Percentiles rank a stretch among this genome's conserved stretches.
Conservation (phyloP, 108 stramenopile species). For the Schizochytrium sp. region DNA sequence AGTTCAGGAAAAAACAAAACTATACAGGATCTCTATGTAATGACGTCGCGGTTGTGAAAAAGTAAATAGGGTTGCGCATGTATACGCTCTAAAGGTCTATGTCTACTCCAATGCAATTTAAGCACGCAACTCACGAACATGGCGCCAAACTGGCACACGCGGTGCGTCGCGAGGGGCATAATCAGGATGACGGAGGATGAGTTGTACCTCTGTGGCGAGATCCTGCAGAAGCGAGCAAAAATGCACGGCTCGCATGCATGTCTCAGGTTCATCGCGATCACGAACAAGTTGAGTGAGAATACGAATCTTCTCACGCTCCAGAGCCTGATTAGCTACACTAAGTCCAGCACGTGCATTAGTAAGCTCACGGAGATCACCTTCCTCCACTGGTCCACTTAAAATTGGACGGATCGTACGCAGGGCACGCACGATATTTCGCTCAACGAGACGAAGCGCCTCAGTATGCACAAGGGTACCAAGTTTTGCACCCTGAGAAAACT, state of each 20-base stretch:
- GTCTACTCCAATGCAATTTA: not conserved
- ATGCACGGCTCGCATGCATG: slow-evolving; percentile 45
- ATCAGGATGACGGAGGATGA: slow-evolving; percentile 26
- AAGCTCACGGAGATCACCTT: not conserved
- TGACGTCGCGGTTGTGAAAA: too few relatives aligned
- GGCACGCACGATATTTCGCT: slow-evolving; percentile 18
- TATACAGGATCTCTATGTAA: too few relatives aligned
- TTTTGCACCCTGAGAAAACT: slow-evolving; percentile 18
- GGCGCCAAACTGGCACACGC: slow-evolving; percentile 21
- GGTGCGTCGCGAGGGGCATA: slow-evolving; percentile 36
- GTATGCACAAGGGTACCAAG: slow-evolving; percentile 14
- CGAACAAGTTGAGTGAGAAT: slow-evolving; percentile 35
- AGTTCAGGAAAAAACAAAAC: too few relatives aligned
- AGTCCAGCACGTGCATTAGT: not conserved
- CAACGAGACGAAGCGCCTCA: slow-evolving; percentile 39
- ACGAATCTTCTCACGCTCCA: slow-evolving; percentile 6
- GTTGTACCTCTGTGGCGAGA: slow-evolving; percentile 59
- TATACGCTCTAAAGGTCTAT: too few relatives aligned
- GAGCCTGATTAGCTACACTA: slow-evolving; percentile 6
- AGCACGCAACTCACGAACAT: slow-evolving; percentile 14
- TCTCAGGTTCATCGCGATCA: not conserved
- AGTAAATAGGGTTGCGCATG: too few relatives aligned
- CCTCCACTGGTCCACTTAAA: slow-evolving; percentile 17
- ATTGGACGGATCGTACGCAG: slow-evolving; percentile 2
- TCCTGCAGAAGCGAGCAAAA: slow-evolving; percentile 45